phyloP scores from a whole-genome alignment of 108 stramenopile genomes.

The Cyclostephanos invisitatus region DNA sequence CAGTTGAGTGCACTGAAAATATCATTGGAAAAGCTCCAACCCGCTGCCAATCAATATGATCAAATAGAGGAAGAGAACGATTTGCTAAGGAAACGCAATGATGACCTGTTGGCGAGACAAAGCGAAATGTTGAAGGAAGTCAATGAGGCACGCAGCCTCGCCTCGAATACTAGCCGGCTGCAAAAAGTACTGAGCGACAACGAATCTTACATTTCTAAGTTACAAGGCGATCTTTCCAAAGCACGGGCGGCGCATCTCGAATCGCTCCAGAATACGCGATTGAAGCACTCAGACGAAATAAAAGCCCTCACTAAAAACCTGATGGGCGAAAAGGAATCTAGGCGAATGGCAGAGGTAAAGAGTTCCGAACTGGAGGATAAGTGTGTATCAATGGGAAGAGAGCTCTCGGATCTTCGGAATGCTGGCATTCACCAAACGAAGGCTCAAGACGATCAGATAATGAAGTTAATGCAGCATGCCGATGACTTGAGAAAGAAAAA shows the following conservation, averaged over 20 bases:
- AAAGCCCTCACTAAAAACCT: conserved; percentile 19
- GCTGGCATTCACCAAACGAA: conserved; percentile 23
- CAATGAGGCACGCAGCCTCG: conserved; percentile 23
- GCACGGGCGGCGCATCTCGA: conserved; percentile 31
- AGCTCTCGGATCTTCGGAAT: conserved; percentile 20
- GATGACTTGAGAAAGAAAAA: conserved; percentile 26
- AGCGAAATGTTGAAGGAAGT: conserved; percentile 26
- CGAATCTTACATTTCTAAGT: conserved; percentile 35
- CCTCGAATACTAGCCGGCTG: conserved; percentile 34
- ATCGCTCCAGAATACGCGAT: conserved; percentile 22
- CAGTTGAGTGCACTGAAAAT: conserved; percentile 25
- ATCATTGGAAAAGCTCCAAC: conserved; percentile 24
- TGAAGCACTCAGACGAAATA: conserved; percentile 31
- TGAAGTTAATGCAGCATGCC: conserved; percentile 37
- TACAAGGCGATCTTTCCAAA: conserved; percentile 39
- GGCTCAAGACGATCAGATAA: conserved; percentile 23
- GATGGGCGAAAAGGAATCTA: conserved; percentile 12
- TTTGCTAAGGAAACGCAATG: conserved; percentile 27
- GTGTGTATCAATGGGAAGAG: conserved; percentile 14
- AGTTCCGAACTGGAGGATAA: conserved; percentile 31
- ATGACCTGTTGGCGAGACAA: conserved; percentile 29
- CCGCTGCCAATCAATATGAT: conserved; percentile 11
- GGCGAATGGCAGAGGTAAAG: conserved; percentile 22
- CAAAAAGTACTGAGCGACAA: conserved; percentile 35
- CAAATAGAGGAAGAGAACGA: conserved; percentile 27